A percentile compares a stretch with the other conserved stretches of the same genome.
Conservation (phyloP, 257 asterid genomes). For the Oldenlandia corymbosa region DNA sequence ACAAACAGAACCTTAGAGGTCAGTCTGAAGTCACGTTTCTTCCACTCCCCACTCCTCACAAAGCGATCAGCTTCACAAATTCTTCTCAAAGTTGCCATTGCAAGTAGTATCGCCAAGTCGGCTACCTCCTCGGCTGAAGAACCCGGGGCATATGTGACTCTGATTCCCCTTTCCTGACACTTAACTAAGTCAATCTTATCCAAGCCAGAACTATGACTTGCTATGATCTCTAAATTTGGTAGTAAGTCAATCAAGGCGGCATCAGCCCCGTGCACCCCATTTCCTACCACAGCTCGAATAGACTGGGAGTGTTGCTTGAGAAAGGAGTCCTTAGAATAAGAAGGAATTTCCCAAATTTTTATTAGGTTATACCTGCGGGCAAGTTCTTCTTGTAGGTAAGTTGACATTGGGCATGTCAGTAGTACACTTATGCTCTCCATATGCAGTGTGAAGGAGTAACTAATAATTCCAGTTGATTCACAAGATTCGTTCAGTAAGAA, state of each 20-base stretch:
- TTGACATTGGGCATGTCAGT: conserved; percentile 41
- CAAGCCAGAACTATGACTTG: conserved; percentile 55
- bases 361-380: conserved; percentile 41
- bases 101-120: conserved; percentile 52
- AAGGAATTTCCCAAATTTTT: conserved; percentile 41
- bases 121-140: conserved; percentile 53
- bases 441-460: background rate
- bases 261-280: conserved; percentile 46
- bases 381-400: conserved; percentile 41
- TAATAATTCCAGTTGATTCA: background rate
- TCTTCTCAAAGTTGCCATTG: conserved; percentile 44
- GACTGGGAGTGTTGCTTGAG: conserved; percentile 26
- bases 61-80: conserved; percentile 45
- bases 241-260: conserved; percentile 46
- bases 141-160: conserved; percentile 55
- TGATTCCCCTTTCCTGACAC: conserved; percentile 52
- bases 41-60: conserved; percentile 52
- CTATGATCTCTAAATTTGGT: conserved; percentile 44
- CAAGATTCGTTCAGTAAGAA: background rate
- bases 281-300: conserved; percentile 43
- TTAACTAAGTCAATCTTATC: conserved; percentile 50
- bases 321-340: conserved; percentile 32
- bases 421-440: conserved; percentile 44
- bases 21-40: conserved; percentile 35
- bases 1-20: conserved; percentile 38